phyloP scores from a whole-genome alignment of 83 land plant genomes.

The Picea abies region DNA sequence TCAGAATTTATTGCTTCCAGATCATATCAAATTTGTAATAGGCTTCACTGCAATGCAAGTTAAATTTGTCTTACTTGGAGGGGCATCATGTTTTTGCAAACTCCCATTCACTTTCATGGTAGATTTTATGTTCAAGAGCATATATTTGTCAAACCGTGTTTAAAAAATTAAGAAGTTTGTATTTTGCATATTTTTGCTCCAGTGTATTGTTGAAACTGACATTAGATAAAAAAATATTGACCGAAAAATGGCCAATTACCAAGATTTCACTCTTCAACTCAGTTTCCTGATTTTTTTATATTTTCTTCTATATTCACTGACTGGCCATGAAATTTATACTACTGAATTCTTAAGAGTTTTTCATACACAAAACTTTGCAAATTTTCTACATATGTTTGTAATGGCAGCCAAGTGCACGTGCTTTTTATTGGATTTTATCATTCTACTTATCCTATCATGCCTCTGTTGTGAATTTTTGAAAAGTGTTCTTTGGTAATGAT shows the following conservation, averaged over 20 bases:
- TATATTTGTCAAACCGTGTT: not conserved
- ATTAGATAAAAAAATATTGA: not conserved
- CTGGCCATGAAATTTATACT: not conserved
- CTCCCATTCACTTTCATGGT: not conserved
- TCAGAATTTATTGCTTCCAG: conserved; percentile 3
- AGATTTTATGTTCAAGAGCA: not conserved
- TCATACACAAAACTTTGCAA: not conserved
- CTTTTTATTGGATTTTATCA: not conserved
- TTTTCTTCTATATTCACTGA: not conserved
- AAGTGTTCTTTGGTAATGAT: not conserved
- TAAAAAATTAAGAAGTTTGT: not conserved
- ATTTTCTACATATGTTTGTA: not conserved
- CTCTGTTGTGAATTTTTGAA: not conserved
- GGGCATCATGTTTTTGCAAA: not conserved
- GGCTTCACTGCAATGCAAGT: not conserved
- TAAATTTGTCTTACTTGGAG: not conserved
- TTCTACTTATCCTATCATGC: not conserved
- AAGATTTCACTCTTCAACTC: not conserved
- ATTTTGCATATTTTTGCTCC: not conserved
- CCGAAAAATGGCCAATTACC: not conserved
- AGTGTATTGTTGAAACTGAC: not conserved
- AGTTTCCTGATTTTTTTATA: not conserved
- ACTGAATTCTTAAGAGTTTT: not conserved
- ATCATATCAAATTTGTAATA: not conserved
- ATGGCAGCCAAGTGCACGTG: no score